phyloP scores from a whole-genome alignment of 768 basidiomycete species.

The Flagelloscypha sp. region DNA sequence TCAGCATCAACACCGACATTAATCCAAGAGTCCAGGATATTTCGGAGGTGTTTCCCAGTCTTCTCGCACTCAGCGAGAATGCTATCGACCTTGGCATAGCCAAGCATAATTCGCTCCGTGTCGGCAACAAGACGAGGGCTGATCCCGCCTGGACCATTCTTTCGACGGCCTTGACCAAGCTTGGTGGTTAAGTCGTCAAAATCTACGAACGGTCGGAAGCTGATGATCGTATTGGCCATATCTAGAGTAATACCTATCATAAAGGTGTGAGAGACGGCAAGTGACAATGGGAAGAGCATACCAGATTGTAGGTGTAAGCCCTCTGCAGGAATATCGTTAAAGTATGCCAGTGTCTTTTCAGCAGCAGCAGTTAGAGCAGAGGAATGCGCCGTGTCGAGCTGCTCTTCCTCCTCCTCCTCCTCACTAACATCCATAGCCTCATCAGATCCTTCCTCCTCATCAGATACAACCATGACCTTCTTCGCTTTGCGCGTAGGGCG shows the following conservation, averaged over 20 bases:
- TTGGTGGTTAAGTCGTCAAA: conserved; percentile 68
- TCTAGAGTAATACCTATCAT: conserved; percentile 78
- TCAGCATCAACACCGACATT: conserved; percentile 21
- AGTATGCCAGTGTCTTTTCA: conserved; percentile 59
- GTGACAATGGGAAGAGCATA: conserved; percentile 21
- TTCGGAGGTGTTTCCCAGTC: conserved; percentile 67
- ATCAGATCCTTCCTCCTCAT: conserved; percentile 49
- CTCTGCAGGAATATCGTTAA: conserved; percentile 54
- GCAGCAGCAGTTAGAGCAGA: too few species aligned
- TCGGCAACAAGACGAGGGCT: conserved; percentile 89
- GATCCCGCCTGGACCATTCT: conserved; percentile 72
- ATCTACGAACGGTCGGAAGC: conserved; percentile 71
- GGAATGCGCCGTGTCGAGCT: conserved; percentile 34
- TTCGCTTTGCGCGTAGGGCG: conserved; percentile 37
- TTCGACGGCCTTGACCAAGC: conserved; percentile 82
- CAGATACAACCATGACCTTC: conserved; percentile 58
- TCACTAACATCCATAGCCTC: too few species aligned
- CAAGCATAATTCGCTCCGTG: conserved; percentile 73
- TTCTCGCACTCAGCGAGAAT: conserved; percentile 84
- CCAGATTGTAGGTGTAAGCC: conserved; percentile 72
- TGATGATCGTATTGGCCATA: conserved; percentile 74
- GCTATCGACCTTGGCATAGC: conserved; percentile 81
- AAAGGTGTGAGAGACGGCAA: conserved; percentile 6
- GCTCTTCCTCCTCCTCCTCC: conserved; percentile 30
- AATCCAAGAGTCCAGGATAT: conserved; percentile 76